These are phyloP conservation scores for Mortierella sp. DNA, from an alignment of 371 early-diverging fungal genomes.

Conservation along the genomic window DNA sequence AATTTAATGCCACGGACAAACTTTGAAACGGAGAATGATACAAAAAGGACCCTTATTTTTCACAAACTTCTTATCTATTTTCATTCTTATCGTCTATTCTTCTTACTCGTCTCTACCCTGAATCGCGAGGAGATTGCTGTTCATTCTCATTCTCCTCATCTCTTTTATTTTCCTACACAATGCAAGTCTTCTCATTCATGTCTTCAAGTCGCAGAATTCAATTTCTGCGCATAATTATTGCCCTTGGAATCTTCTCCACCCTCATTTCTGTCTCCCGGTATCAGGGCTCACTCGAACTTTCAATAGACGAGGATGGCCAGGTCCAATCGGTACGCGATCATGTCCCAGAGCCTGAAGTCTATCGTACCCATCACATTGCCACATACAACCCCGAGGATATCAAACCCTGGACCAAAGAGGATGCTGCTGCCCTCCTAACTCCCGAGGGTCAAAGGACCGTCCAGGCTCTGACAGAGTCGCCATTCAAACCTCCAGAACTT, in stretches of 20 bases:
- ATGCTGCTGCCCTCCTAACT: slow-evolving; percentile 34
- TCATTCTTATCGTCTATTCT: background rate
- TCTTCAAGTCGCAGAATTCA: slow-evolving; percentile 25
- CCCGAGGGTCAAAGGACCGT: slow-evolving; percentile 30
- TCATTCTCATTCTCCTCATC: background rate
- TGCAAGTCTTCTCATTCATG: slow-evolving; percentile 23
- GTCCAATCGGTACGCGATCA: slow-evolving; percentile 26
- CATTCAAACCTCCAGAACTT: slow-evolving; percentile 11
- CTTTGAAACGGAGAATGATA: too few species aligned
- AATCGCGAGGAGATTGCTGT: too few species aligned
- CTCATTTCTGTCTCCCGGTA: slow-evolving; percentile 50
- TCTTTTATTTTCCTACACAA: too few species aligned
- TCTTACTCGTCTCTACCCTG: background rate
- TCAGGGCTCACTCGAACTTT: slow-evolving; percentile 41
- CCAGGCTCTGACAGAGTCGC: slow-evolving; percentile 24
- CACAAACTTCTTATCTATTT: too few species aligned
- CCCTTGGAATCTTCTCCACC: slow-evolving; percentile 34
- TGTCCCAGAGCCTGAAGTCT: slow-evolving; percentile 17
- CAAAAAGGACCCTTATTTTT: too few species aligned
- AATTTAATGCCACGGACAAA: too few species aligned
- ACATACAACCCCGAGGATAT: slow-evolving; percentile 33
- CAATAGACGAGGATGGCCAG: slow-evolving; percentile 50
- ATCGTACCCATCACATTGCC: slow-evolving; percentile 48
- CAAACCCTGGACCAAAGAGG: slow-evolving; percentile 39
- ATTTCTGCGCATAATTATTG: slow-evolving; percentile 24